Base-by-base conservation (phyloP, 140 eudicot genomes). In the Anethum foeniculum region DNA sequence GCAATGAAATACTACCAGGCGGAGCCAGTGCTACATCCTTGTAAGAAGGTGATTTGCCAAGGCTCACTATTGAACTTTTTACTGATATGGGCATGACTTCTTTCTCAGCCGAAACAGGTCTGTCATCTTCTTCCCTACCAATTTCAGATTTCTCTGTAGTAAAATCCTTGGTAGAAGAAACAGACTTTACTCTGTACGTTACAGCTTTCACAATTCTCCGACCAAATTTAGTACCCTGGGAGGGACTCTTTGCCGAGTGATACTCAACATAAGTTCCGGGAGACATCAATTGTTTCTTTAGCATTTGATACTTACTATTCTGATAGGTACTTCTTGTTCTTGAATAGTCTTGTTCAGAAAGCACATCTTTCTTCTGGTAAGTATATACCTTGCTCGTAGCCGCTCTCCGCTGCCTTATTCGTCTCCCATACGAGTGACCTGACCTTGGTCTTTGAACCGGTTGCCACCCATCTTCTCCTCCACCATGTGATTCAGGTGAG, bases 1-100 rank as follows among this genome's bases (percentile, higher is more conserved):
- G 76, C 87, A 87, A 75, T 74, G 96, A 80, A 73, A 95, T 92
- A 77, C 89, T 87, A 65, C 99, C 99, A 0, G 99, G 99, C 39
- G 97, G 99, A 74, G 99, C 99, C 83, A 96, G 39, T 41, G 99
- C 99, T 52, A 96, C 99, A 83, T 96, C 99, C 88, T 96, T 96
- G 80, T 96, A 96, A 47, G 99, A 96, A 85, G 98, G 99, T 60
- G 99, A 96, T 83, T 91, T 91, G 18, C 97, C 98, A 4, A 96
- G 87, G 85, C 94, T 91, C 80, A 96, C 94, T 62, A 91, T 84
- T 32, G 96, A 89, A 81, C 94, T 84, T 88, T 90, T 90, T 81
- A 87, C 87, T 3, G 87, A 82, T 73, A 82, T 80, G 16, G 83
- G 83, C 69, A 83, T 88, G 77, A 69, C 88, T 81, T 93, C 97